Base-by-base conservation (phyloP, 2,329 filamentous ascomycete species). In the Chrysosphaeria jannelii region DNA sequence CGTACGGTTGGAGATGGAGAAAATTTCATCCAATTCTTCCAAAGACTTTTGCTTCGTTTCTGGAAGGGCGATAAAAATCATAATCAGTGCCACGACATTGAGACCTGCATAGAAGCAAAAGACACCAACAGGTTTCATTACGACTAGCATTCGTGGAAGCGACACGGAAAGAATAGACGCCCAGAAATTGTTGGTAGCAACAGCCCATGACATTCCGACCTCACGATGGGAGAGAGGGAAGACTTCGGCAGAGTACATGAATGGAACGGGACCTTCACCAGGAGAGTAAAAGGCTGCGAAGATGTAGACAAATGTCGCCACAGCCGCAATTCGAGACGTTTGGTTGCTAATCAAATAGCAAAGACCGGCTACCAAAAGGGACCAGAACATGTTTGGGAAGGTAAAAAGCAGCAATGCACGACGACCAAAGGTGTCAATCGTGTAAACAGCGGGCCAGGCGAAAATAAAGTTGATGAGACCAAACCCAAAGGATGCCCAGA, bases 171-270 rank as follows among this genome's bases (percentile, higher is more conserved):
- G 25, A 5, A 29, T 14, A 6, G 28, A 23, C 4, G 23, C 28
- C 28, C 28, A 29, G 14, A 29, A 29, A 22, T 27, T 27, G 21
- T 29, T 29, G 21, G 28, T 29, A 6, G 28, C 25, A 8, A 29
- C 26, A 10, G 25, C 28, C 28, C 28, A 29, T 2, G 28, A 29
- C 31, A 74, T 74, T 27, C 67, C 67, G 13, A 71, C 52, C 36
- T 72, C 67, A 34, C 67, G 54, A 36, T 72, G 65, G 1, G 62
- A 66, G 2, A 72, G 51, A 0, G 67, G 66, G 37, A 67, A 72
- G 2, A 70, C 60, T 38, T 74, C 67, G 22, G 66, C 64, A 3
- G 52, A 57, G 42, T 71, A 72, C 1, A 60, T 59, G 36, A 66
- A 72, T 0, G 65, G 65, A 8, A 72, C 65, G 7, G 58, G 58